Conservation (phyloP, 768 basidiomycete genomes). For the Filobasidium wieringae region DNA sequence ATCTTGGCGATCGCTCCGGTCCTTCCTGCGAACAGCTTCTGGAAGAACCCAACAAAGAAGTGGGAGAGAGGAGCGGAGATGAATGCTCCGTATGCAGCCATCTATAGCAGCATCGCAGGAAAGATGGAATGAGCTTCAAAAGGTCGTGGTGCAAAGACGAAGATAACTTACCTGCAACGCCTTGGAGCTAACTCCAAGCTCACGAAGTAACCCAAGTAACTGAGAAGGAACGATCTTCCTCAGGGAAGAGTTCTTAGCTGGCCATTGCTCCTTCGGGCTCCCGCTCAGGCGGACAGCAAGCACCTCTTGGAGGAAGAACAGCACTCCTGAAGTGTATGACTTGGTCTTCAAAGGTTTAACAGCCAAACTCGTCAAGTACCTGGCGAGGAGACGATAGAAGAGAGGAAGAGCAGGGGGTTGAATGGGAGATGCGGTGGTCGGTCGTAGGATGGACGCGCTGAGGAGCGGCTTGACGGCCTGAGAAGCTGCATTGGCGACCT, state of each 20-base stretch:
- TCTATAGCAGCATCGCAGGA: slow-evolving; percentile 37
- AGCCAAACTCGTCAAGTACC: slow-evolving; percentile 57
- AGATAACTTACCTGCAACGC: slow-evolving; percentile 11
- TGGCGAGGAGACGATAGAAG: slow-evolving; percentile 14
- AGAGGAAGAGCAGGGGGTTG: slow-evolving; percentile 2
- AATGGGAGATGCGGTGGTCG: neutral
- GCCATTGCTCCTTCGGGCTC: slow-evolving; percentile 48
- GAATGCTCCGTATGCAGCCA: slow-evolving; percentile 51
- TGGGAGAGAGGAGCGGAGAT: slow-evolving; percentile 75
- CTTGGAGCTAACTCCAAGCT: slow-evolving; percentile 9
- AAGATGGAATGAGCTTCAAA: neutral
- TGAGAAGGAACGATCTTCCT: slow-evolving; percentile 11
- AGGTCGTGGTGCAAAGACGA: neutral
- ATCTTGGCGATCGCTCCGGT: slow-evolving; percentile 54
- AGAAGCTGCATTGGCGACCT: neutral
- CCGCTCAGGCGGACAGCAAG: slow-evolving; percentile 62
- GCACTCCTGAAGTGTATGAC: slow-evolving; percentile 57
- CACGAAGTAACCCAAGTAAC: slow-evolving; percentile 4
- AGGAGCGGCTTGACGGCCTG: neutral
- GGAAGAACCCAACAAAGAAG: slow-evolving; percentile 57
- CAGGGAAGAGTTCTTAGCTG: slow-evolving; percentile 65
- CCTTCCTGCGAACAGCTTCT: slow-evolving; percentile 65
- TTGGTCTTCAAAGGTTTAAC: slow-evolving; percentile 67
- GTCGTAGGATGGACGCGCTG: neutral
- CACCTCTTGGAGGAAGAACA: slow-evolving; percentile 59